Conservation (phyloP, 129 eudicot species). For the Cynara cardunculus region DNA sequence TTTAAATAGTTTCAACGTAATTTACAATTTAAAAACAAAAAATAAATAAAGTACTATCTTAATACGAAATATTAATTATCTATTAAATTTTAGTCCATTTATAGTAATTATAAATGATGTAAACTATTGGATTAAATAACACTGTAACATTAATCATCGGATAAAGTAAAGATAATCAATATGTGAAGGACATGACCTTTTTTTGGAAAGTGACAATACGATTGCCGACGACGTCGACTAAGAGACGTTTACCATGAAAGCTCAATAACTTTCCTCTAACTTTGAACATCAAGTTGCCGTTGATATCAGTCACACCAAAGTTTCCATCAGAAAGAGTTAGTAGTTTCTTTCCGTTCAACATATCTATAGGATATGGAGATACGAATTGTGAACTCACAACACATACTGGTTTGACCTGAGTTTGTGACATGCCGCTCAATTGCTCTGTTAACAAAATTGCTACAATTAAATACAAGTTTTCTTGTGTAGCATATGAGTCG, state of each 20-base stretch:
- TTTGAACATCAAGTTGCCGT: constrained; percentile 27
- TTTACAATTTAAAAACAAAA: too few species aligned
- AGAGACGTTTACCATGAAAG: constrained; percentile 45
- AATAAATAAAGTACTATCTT: too few species aligned
- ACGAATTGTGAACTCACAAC: constrained; percentile 21
- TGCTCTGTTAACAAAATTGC: not conserved
- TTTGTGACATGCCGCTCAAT: not conserved
- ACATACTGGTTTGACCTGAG: constrained; percentile 2
- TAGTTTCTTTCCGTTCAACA: constrained; percentile 22
- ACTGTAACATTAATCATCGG: not conserved
- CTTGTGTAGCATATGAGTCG: not conserved
- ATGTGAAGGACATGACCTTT: constrained; percentile 30
- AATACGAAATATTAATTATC: too few species aligned
- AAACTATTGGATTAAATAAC: not conserved
- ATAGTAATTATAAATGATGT: not conserved
- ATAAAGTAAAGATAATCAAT: not conserved
- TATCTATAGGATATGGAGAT: constrained; percentile 11
- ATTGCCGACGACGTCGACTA: constrained; percentile 50
- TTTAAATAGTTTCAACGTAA: too few species aligned
- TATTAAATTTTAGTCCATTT: too few species aligned
- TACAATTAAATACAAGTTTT: not conserved
- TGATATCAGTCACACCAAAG: constrained; percentile 23
- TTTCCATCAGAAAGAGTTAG: constrained; percentile 14
- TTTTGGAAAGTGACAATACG: constrained; percentile 49
- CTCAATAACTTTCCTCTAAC: constrained; percentile 31